These are phyloP conservation scores for Fusarium citri DNA, from an alignment of 2,329 filamentous ascomycete species.

Conservation along the genomic window DNA sequence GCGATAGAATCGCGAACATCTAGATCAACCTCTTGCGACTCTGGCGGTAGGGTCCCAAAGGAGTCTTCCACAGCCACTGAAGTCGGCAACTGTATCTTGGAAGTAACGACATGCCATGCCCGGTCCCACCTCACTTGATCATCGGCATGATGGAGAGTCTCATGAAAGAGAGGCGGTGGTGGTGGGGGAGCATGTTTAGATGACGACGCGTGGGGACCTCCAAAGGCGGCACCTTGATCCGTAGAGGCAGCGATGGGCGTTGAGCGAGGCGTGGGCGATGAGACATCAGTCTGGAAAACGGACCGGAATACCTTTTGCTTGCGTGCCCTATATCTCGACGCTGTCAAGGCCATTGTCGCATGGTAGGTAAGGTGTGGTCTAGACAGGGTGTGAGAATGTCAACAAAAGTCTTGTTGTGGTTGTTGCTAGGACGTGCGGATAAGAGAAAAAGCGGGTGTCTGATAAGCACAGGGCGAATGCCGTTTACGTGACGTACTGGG, in stretches of 20 bases:
- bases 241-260: conserved; percentile 52
- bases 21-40: conserved; percentile 56
- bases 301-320: conserved; percentile 65
- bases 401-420: conserved; percentile 27
- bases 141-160: conserved; percentile 46
- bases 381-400: conserved; percentile 37
- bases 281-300: conserved; percentile 65
- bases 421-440: conserved; percentile 35
- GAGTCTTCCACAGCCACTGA: conserved; percentile 67
- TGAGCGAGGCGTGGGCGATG: conserved; percentile 60
- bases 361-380: conserved; percentile 23
- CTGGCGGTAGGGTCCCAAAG: conserved; percentile 61
- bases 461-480: conserved; percentile 10
- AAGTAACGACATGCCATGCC: conserved; percentile 72
- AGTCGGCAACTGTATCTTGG: conserved; percentile 66
- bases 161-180: conserved; percentile 38
- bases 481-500: conserved; percentile 16
- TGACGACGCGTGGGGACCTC: conserved; percentile 51
- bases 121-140: conserved; percentile 70
- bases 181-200: conserved; percentile 36
- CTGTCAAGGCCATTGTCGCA: conserved; percentile 48
- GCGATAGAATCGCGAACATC: conserved; percentile 64
- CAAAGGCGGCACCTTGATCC: conserved; percentile 60
- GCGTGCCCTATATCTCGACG: conserved; percentile 59
- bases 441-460: conserved; percentile 3